phyloP scores from a whole-genome alignment of 177 flowering plant genomes.

The Vitis hybrid region DNA sequence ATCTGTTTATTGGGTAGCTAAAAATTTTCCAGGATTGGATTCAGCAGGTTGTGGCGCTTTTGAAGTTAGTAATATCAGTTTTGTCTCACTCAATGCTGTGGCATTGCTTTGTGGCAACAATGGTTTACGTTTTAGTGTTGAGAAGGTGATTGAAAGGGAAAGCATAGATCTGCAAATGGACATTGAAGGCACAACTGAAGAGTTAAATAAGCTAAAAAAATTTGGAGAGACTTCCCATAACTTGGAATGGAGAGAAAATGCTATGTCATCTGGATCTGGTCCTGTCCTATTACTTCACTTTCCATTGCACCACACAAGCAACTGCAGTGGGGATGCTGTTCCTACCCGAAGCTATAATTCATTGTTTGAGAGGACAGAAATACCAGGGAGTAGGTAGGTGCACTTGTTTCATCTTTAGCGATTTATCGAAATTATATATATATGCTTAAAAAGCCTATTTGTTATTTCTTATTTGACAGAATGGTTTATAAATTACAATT shows the following conservation, averaged over 20 bases:
- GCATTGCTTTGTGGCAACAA: slow-evolving; percentile 69
- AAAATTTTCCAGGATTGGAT: slow-evolving; percentile 62
- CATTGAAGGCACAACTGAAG: slow-evolving; percentile 13
- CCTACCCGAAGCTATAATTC: slow-evolving; percentile 3
- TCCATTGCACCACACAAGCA: slow-evolving; percentile 40
- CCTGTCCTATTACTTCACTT: slow-evolving; percentile 76
- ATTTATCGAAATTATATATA: too few species aligned
- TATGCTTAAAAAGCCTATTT: slow-evolving; percentile 1
- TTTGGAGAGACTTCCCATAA: slow-evolving; percentile 11
- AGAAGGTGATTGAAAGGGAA: slow-evolving; percentile 60
- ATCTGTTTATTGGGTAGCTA: slow-evolving; percentile 37
- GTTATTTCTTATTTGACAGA: background rate
- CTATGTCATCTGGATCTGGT: slow-evolving; percentile 53
- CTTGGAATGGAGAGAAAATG: slow-evolving; percentile 49
- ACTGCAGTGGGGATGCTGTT: slow-evolving; percentile 13
- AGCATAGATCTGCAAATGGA: slow-evolving; percentile 36
- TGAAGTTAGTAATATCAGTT: slow-evolving; percentile 56
- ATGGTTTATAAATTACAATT: background rate
- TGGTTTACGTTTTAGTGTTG: slow-evolving; percentile 52
- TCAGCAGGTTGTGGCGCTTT: slow-evolving; percentile 67
- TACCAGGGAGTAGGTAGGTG: slow-evolving; percentile 18
- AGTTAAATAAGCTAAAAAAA: slow-evolving; percentile 3
- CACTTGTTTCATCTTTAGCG: background rate
- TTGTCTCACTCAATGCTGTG: slow-evolving; percentile 66
- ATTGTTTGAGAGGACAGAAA: slow-evolving; percentile 3